Conservation (phyloP, 345 rosid species). For the Gossypium thurberi region DNA sequence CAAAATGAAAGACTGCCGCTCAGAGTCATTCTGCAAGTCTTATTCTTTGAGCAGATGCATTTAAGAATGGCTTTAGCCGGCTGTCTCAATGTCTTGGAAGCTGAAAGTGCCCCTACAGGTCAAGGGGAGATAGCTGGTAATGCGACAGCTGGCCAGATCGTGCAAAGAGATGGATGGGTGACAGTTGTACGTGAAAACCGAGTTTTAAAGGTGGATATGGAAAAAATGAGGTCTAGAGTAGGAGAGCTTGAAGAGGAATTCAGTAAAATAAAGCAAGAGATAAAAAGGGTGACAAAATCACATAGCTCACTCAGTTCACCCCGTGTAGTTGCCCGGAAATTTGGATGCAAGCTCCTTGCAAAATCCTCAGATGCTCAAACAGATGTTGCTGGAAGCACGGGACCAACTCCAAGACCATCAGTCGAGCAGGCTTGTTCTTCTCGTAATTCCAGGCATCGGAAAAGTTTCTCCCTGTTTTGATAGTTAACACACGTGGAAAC, state of each 20-base stretch:
- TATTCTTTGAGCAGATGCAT: slow-evolving; percentile 96
- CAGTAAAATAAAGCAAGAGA: slow-evolving; percentile 67
- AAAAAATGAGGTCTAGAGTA: slow-evolving; percentile 81
- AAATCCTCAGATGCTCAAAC: slow-evolving; percentile 51
- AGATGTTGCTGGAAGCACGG: slow-evolving; percentile 29
- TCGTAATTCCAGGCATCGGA: slow-evolving; percentile 62
- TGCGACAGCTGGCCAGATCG: slow-evolving; percentile 44
- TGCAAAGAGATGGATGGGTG: slow-evolving; percentile 92
- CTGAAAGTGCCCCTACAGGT: slow-evolving; percentile 48
- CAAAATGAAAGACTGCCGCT: slow-evolving; percentile 88
- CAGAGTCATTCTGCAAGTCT: slow-evolving; percentile 79
- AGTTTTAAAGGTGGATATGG: slow-evolving; percentile 76
- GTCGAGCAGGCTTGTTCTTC: slow-evolving; percentile 47
- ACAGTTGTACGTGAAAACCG: slow-evolving; percentile 81
- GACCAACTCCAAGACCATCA: slow-evolving; percentile 46
- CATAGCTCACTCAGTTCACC: slow-evolving; percentile 72
- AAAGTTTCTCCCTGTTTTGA: slow-evolving; percentile 74
- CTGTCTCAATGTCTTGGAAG: slow-evolving; percentile 56
- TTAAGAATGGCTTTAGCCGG: slow-evolving; percentile 78
- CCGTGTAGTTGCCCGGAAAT: slow-evolving; percentile 44
- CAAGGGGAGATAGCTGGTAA: slow-evolving; percentile 8
- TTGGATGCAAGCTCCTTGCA: slow-evolving; percentile 71
- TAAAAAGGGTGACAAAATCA: slow-evolving; percentile 65
- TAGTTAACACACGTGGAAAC: slow-evolving; percentile 10
- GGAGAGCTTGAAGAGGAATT: slow-evolving; percentile 86